Conservation (phyloP, 139 green algal species). For the Haematococcus sp. region DNA sequence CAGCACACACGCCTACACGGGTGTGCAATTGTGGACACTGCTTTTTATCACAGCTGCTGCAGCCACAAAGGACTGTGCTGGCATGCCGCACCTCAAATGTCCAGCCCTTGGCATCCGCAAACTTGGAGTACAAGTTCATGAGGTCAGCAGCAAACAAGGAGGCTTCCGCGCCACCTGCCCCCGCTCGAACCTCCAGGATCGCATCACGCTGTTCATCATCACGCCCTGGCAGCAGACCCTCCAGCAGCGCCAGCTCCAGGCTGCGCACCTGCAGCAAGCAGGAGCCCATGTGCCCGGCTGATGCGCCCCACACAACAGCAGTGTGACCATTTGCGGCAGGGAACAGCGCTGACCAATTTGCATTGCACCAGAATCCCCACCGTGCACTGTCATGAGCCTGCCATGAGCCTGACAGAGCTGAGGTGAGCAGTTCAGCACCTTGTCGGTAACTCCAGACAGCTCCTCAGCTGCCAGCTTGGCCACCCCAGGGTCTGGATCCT, state of each 20-base stretch:
- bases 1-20: too few species aligned
- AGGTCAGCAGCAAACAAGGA: constrained; percentile 47
- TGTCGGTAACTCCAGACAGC: too few species aligned
- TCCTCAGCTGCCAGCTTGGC: neutral
- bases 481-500: neutral
- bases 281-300: constrained; percentile 42
- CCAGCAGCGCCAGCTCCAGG: constrained; percentile 7
- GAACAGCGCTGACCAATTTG: too few species aligned
- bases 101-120: constrained; percentile 35
- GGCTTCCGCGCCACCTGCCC: constrained; percentile 57
- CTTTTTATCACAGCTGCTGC: too few species aligned
- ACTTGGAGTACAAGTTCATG: constrained; percentile 44
- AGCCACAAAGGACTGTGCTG: too few species aligned
- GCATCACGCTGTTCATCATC: constrained; percentile 5
- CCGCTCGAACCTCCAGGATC: constrained; percentile 72
- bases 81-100: constrained; percentile 14
- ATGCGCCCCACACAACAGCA: too few species aligned
- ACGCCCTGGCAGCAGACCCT: constrained; percentile 5
- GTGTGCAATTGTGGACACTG: neutral
- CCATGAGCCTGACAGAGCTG: too few species aligned
- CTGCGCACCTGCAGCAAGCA: constrained; percentile 42
- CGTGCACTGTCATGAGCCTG: too few species aligned
- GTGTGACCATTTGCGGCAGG: too few species aligned
- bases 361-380: too few species aligned
- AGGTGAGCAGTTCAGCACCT: too few species aligned